Evolutionary conservation across 2,329 filamentous ascomycete species (phyloP), one percentile per base, ranked within the genome.

Genomic region (Trematosphaeria pertusa): DNA sequence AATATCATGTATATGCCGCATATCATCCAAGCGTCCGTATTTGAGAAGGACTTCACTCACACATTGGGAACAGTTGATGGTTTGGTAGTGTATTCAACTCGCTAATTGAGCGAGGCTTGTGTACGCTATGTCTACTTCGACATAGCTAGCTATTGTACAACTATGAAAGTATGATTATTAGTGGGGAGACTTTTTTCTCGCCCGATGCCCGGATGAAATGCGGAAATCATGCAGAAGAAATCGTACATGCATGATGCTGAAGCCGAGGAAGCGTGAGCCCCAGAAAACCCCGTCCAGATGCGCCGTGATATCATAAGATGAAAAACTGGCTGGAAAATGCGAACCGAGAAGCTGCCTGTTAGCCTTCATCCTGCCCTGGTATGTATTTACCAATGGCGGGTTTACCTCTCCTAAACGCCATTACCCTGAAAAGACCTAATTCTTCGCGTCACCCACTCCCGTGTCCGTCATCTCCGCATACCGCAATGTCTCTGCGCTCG

Each of bases 401-500:
- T 28, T 37, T 17, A 17, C 20, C 14, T 19, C 33, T 10, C 17
- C 6, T n/a, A 32, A n/a, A 6, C 10, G n/a, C 7, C 15, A 8
- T 36, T 24, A 6, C n/a, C 5, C 12, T 17, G 15, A 14, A 34
- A 37, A 3, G n/a, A 10, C 15, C 33, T 42, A 56, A 37, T 48
- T 52, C 48, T 58, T 51, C 28, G n/a, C n/a, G n/a, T 50, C 47
- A 11, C 49, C 51, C 8, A 57, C 49, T 3, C 53, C 49, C 0
- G 65, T 67, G 8, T 56, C 43, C 3, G 62, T 56, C 10, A 58
- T 65, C 37, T 52, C 52, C 1, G 61, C 50, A 26, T 63, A 65
- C 5, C 67, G 38, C 43, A 73, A 49, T 7, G 71, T 73, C 42
- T 73, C 71, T 1, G 64, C 64, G 46, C 70, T 73, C 6, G 67